Base-by-base conservation (phyloP, 192 early-diverging fungal species). In the Coemansia sp. region DNA sequence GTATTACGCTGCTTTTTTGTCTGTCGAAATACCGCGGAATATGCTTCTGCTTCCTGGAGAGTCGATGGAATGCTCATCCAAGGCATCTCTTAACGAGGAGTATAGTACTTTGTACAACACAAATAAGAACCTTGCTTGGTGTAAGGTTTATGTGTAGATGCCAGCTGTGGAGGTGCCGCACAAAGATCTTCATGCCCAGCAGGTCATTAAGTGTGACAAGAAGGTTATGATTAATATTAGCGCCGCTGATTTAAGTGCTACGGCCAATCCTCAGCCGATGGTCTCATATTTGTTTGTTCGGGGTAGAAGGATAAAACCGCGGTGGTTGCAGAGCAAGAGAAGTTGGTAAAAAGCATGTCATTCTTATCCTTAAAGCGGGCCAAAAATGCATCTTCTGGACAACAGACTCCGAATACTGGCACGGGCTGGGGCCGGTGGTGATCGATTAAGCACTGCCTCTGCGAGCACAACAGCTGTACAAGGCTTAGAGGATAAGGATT, bases 141-240 rank as follows among this genome's bases (percentile, higher is more conserved):
- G 83, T 38, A 71, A 70, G 51, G 56, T 69, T 3, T 83, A 73
- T 5, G 71, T 69, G 7, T 49, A 78, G 22, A 64, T 68, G 4
- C 82, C 86, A 2, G 61, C 74, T 1, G 62, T 86, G n/a, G 76
- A 83, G 23, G 64, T 85, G 18, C 74, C 69, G 26, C 80, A 83
- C 28, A 71, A 77, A 18, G 67, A 83, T 56, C 61, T 68, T 31
- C 51, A 52, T 44, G 30, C 52, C 21, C 74, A 77, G 44, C 64
- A 69, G 44, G 84, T 87, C 12, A 84, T 65, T 56, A 76, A 74
- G 19, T 78, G 74, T 0, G 73, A 68, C 0, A 79, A 78, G 16
- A 85, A 82, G 32, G 81, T 84, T 8, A 85, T 86, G 65, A 68
- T 89, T n/a, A 82, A 84, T 64, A 68, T 89, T 19, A 66, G 70